Evolutionary conservation across 352 stramenopile species (phyloP), one percentile per base, ranked within the genome.

Genomic region (Globisporangium cylindrosporum): DNA sequence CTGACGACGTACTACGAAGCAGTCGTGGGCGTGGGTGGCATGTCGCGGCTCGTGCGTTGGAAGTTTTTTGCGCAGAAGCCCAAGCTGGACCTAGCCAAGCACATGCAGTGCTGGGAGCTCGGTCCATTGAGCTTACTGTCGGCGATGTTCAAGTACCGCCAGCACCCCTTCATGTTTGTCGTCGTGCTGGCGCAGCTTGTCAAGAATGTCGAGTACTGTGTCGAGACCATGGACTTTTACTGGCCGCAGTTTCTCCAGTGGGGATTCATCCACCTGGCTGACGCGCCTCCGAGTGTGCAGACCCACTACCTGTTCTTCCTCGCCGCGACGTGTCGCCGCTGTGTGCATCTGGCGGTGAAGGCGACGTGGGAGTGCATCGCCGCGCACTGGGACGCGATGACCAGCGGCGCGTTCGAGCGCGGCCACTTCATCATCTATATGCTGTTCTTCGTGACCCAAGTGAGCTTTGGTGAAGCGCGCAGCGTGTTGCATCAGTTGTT

Each of bases 241-340:
- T 91, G 82, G 82, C 81, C 82, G 9, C 82, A 91, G 65, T 80
- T 90, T 36, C 71, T 91, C 24, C 81, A 89, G 32, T 91, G 81
- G 81, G 82, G 82, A 8, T 85, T 90, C 57, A 64, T 84, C 0
- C 73, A 88, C 41, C 53, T 86, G 0, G 66, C 54, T 1, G 72
- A 84, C 29, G 78, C 79, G 1, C 80, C 82, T 29, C 73, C 78
- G 6, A 89, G 79, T 62, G 79, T 86, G 8, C 81, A 84, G 57
- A 77, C 79, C 12, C 87, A 89, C 56, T 91, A 90, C 29, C 64
- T 90, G 25, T 81, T 83, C 57, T 91, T 91, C 68, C 59, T 91
- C 27, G 70, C 82, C 20, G 79, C 77, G 22, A 82, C 75, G 49
- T 70, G 70, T 4, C 77, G 82, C n/a, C 82, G 82, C 22, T 86